phyloP scores from a whole-genome alignment of 2,329 filamentous ascomycete species.

The Blastomyces emzantsi region DNA sequence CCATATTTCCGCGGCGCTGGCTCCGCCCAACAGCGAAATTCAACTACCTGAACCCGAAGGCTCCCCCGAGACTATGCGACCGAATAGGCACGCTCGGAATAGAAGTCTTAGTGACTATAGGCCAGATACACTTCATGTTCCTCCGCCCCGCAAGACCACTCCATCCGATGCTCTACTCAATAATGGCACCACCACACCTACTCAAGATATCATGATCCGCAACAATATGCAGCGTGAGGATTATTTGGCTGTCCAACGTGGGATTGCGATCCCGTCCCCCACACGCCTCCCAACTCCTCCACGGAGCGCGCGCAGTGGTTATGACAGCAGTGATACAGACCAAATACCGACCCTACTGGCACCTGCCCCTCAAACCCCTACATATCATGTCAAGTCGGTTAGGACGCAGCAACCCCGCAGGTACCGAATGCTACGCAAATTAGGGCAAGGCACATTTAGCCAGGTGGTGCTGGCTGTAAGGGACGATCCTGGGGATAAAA shows the following conservation, averaged over 20 bases:
- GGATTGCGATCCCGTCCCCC: slow-evolving; percentile 50
- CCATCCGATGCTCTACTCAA: slow-evolving; percentile 53
- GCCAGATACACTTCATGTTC: slow-evolving; percentile 59
- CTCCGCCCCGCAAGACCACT: slow-evolving; percentile 61
- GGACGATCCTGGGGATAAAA: slow-evolving; percentile 47
- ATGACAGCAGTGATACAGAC: slow-evolving; percentile 44
- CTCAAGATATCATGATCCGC: slow-evolving; percentile 34
- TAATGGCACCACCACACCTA: slow-evolving; percentile 38
- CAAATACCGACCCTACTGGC: slow-evolving; percentile 21
- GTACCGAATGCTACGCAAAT: slow-evolving; percentile 69
- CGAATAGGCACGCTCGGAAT: slow-evolving; percentile 54
- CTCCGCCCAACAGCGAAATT: slow-evolving; percentile 5
- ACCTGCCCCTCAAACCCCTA: slow-evolving; percentile 23
- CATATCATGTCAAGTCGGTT: slow-evolving; percentile 61
- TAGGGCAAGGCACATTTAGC: slow-evolving; percentile 94
- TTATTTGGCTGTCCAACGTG: slow-evolving; percentile 69
- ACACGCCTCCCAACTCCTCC: slow-evolving; percentile 68
- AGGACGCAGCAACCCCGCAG: slow-evolving; percentile 60
- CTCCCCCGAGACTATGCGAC: slow-evolving; percentile 19
- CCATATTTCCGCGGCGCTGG: slow-evolving; percentile 2
- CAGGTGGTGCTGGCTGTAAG: slow-evolving; percentile 86
- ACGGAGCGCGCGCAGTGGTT: slow-evolving; percentile 56
- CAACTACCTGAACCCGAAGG: slow-evolving; percentile 7
- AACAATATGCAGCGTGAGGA: slow-evolving; percentile 61
- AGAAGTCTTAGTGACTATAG: slow-evolving; percentile 84